Base-by-base conservation (phyloP, 1,284 basidiomycete genomes). In the Fistulinella cinereoalba region DNA sequence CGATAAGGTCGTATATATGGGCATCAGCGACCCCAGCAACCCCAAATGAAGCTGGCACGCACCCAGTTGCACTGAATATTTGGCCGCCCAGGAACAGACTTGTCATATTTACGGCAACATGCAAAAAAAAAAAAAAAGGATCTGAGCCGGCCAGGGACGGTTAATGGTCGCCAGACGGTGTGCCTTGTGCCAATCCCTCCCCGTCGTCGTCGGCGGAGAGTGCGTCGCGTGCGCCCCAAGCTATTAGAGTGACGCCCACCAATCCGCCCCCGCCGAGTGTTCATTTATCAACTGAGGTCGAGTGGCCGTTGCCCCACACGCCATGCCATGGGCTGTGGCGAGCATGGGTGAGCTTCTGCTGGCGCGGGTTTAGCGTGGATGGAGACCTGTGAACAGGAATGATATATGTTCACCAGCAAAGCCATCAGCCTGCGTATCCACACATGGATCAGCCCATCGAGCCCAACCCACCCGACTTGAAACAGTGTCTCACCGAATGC, bases 51-150 rank as follows among this genome's bases (percentile, higher is more conserved):
- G 51, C 22, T 21, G 22, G 22, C 34, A 25, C 28, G 19, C 42
- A 27, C 27, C 36, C 22, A 24, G n/a, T n/a, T n/a, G n/a, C n/a
- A n/a, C n/a, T n/a, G n/a, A 37, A 46, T 50, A 42, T 34, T 34
- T 44, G 43, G 32, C 32, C 32, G 16, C 32, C 32, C 34, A 59
- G 56, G 58, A 36, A 57, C 58, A 19, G 11, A 11, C 34, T 11
- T n/a, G 39, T 38, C 42, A 37, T 12, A 3, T 2, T 54, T 61
- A 57, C 58, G 58, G 49, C 56, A 57, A 0, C 0, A 3, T 19
- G n/a, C 9, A 15, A 41, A 22, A 23, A 23, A 37, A 6, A 15
- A 23, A 1, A 12, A 10, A 7, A 15, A 27, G 53, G 36, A 37
- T 56, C 53, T 56, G 32, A 16, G 9, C 10, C 32, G 7, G 7